phyloP scores from a whole-genome alignment of 2,329 filamentous ascomycete genomes.

The Laburnicola sp. region DNA sequence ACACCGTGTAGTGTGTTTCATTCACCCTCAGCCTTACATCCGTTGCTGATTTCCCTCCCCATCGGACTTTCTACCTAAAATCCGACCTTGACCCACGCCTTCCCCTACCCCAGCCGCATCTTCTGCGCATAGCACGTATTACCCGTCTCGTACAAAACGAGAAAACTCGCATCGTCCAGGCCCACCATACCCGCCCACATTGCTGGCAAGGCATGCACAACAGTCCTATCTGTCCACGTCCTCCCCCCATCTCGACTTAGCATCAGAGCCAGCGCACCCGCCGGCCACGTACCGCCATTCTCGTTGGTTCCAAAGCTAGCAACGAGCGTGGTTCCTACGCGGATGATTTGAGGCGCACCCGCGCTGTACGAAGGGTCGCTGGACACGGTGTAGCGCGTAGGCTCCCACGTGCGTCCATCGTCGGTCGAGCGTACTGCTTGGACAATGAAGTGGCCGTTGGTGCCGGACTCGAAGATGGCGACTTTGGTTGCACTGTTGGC shows the following conservation, averaged over 20 bases:
- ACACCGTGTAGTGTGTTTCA: no score
- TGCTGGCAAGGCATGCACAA: conserved; percentile 26
- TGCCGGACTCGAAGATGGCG: conserved; percentile 50
- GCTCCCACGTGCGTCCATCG: conserved; percentile 50
- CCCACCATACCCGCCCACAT: conserved; percentile 37
- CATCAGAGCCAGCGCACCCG: conserved; percentile 25
- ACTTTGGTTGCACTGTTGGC: conserved; percentile 37
- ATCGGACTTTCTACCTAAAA: background rate
- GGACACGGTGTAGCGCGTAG: conserved; percentile 44
- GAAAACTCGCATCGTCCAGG: conserved; percentile 29
- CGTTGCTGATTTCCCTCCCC: background rate
- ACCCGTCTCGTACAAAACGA: conserved; percentile 31
- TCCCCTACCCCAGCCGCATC: conserved; percentile 19
- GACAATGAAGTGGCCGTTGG: conserved; percentile 39
- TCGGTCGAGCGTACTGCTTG: conserved; percentile 46
- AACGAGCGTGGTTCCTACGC: conserved; percentile 49
- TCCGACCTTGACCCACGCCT: background rate
- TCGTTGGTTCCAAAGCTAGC: conserved; percentile 54
- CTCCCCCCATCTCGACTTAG: conserved; percentile 31
- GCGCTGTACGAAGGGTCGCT: conserved; percentile 41
- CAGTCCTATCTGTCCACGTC: conserved; percentile 38
- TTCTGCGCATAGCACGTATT: conserved; percentile 31
- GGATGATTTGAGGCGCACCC: conserved; percentile 50
- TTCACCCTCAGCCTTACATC: no score
- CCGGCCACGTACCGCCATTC: conserved; percentile 33